A percentile compares a stretch with the other conserved stretches of the same genome.
Conservation (phyloP, 2,329 filamentous ascomycete genomes). For the Xylariaceae sp. region DNA sequence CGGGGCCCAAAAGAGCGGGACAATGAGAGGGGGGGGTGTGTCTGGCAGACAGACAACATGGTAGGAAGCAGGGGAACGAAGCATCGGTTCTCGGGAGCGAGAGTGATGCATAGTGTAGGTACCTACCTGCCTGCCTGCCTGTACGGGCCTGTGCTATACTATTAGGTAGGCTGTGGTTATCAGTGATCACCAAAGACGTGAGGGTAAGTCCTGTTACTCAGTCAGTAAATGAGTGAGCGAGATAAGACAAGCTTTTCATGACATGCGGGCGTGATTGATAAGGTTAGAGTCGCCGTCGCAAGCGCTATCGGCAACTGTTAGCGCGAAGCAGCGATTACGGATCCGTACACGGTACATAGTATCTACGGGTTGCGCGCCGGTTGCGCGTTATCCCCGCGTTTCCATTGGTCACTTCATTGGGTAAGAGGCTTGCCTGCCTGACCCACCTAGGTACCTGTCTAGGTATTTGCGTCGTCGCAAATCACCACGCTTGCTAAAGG, state of each 20-base stretch:
- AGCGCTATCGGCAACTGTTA: conserved; percentile 7
- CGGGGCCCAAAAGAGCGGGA: background rate
- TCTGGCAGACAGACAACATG: background rate
- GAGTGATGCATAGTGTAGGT: background rate
- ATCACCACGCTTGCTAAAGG: background rate
- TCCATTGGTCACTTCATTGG: conserved; percentile 7
- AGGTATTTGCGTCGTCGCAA: background rate
- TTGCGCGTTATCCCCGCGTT: conserved; percentile 7
- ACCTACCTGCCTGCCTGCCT: no score
- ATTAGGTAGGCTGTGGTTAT: no score
- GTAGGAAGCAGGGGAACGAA: background rate
- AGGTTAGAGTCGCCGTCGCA: background rate
- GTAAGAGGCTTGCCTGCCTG: background rate
- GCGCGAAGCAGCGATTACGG: conserved; percentile 5
- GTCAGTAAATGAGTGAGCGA: background rate
- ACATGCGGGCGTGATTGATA: background rate
- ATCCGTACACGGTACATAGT: no score
- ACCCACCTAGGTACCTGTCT: no score
- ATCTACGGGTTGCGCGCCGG: background rate
- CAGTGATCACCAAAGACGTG: no score
- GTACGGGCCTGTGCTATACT: no score
- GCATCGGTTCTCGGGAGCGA: background rate
- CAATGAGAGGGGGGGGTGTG: background rate
- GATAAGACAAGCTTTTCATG: conserved; percentile 12
- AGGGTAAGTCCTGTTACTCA: background rate